These are phyloP conservation scores for Salix purpurea DNA, from an alignment of 345 rosid genomes.

Conservation along the genomic window DNA sequence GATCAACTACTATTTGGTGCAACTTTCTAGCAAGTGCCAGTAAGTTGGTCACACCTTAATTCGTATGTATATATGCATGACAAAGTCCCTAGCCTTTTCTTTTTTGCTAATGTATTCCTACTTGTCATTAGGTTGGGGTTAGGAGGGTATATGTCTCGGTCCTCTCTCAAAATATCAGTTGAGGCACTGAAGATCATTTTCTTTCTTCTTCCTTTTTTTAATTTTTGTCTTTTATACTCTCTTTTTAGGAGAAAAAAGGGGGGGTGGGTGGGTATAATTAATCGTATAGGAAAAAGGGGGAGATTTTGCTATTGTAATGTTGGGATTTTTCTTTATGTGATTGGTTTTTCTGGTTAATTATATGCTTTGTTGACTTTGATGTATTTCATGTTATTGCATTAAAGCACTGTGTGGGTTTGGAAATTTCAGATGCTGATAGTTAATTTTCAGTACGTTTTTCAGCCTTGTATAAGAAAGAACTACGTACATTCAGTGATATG, in stretches of 20 bases:
- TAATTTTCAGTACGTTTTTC: background rate
- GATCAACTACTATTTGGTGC: constrained; percentile 25
- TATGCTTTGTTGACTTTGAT: background rate
- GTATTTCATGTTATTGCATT: background rate
- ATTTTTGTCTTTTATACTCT: background rate
- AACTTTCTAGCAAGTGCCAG: constrained; percentile 24
- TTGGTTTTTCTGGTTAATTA: background rate
- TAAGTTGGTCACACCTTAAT: constrained; percentile 27
- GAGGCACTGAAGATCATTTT: constrained; percentile 20
- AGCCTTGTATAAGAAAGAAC: background rate
- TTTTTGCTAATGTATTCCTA: constrained; percentile 9
- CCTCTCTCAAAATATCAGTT: constrained; percentile 18
- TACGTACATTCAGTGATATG: background rate
- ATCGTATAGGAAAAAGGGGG: constrained; percentile 44
- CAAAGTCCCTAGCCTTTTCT: background rate
- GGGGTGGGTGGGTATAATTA: constrained; percentile 37
- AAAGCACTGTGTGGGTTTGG: background rate
- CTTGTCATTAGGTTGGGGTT: constrained; percentile 18
- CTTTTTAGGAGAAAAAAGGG: constrained; percentile 16
- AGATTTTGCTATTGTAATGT: constrained; percentile 32
- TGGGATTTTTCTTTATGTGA: constrained; percentile 5
- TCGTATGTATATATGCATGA: constrained; percentile 35
- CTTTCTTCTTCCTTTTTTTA: background rate
- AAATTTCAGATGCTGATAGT: background rate
- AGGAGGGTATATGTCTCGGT: constrained; percentile 28